Conservation (phyloP, 257 asterid genomes). For the Petrea volubilis region DNA sequence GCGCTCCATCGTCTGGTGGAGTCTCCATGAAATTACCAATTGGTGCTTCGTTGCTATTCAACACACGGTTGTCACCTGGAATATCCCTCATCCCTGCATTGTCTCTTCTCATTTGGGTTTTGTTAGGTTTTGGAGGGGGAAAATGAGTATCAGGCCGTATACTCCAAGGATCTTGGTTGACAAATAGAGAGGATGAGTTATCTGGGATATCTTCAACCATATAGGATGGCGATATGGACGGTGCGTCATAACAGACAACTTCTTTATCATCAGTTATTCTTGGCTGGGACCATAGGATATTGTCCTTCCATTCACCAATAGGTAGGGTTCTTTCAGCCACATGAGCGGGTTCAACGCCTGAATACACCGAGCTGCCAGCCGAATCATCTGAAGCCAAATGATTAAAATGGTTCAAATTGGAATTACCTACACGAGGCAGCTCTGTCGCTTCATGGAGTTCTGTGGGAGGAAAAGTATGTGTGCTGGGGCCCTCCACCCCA, state of each 20-base stretch:
- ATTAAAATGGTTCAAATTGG: slow-evolving; percentile 30
- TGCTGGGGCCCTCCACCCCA: slow-evolving; percentile 30
- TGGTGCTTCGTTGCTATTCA: slow-evolving; percentile 34
- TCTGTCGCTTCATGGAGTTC: slow-evolving; percentile 48
- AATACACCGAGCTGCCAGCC: slow-evolving; percentile 28
- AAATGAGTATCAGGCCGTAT: slow-evolving; percentile 58
- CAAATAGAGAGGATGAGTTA: slow-evolving; percentile 59
- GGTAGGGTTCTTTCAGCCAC: slow-evolving; percentile 42
- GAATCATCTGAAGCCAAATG: slow-evolving; percentile 35
- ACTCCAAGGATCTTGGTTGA: slow-evolving; percentile 88
- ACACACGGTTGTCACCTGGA: slow-evolving; percentile 34
- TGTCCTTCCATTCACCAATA: slow-evolving; percentile 50
- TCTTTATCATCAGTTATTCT: slow-evolving; percentile 45
- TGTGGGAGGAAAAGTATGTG: slow-evolving; percentile 31
- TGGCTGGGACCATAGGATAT: slow-evolving; percentile 44
- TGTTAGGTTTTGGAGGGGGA: slow-evolving; percentile 82
- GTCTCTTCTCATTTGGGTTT: slow-evolving; percentile 65
- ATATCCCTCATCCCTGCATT: slow-evolving; percentile 44
- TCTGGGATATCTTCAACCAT: slow-evolving; percentile 50
- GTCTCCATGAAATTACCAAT: slow-evolving; percentile 38
- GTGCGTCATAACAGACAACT: slow-evolving; percentile 33
- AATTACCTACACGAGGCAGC: slow-evolving; percentile 37
- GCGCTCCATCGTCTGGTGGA: slow-evolving; percentile 43
- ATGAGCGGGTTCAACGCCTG: slow-evolving; percentile 38
- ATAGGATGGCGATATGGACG: slow-evolving; percentile 46